phyloP scores from a whole-genome alignment of 345 rosid species.

The Hypericum perforatum region DNA sequence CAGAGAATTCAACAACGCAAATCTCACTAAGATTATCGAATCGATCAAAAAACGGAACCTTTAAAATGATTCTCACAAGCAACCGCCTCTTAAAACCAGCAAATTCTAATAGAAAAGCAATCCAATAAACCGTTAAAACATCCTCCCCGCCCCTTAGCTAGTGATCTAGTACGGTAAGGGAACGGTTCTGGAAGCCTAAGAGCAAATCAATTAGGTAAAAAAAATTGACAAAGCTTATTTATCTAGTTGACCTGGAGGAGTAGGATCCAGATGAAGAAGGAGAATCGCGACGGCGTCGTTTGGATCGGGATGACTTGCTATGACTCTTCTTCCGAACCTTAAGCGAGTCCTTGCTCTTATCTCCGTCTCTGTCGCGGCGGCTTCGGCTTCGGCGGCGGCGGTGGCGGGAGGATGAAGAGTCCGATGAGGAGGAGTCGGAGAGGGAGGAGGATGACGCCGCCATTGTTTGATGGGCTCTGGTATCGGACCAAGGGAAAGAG shows the following conservation, averaged over 20 bases:
- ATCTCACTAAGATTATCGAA: too few relatives aligned
- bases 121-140: too few relatives aligned
- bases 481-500: too few relatives aligned
- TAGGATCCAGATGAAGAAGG: conserved; percentile 34
- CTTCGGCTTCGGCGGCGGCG: conserved; percentile 49
- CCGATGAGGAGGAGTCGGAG: conserved; percentile 20
- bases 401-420: conserved; percentile 38
- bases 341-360: conserved; percentile 42
- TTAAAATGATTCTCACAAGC: too few relatives aligned
- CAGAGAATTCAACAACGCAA: too few relatives aligned
- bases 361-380: conserved; percentile 20
- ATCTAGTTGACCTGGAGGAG: conserved; percentile 45
- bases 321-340: conserved; percentile 58
- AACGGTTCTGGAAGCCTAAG: not conserved
- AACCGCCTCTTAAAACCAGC: too few relatives aligned
- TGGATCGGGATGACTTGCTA: conserved; percentile 28
- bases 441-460: conserved; percentile 56
- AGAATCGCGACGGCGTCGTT: conserved; percentile 44
- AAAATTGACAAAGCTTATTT: too few relatives aligned
- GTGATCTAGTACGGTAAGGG: too few relatives aligned
- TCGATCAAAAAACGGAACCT: too few relatives aligned
- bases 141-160: too few relatives aligned
- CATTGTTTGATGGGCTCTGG: conserved; percentile 23
- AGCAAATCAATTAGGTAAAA: not conserved
- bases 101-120: too few relatives aligned